These are phyloP conservation scores for Cinchona pubescens DNA, from an alignment of 257 asterid species.

Conservation along the genomic window DNA sequence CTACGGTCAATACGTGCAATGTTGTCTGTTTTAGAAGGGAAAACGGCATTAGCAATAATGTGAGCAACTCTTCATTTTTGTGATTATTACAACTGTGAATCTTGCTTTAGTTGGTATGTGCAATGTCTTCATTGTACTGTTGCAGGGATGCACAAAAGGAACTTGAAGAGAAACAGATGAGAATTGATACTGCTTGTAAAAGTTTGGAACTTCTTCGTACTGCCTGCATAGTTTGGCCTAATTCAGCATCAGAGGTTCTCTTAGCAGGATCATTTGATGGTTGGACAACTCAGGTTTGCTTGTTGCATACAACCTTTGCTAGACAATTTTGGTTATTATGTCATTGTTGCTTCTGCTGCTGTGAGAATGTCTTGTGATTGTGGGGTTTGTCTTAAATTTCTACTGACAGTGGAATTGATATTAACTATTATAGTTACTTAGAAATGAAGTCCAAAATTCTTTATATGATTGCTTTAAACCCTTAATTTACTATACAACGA, in stretches of 20 bases:
- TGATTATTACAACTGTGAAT: conserved; percentile 8
- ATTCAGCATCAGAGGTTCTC: conserved; percentile 75
- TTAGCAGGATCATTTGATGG: conserved; percentile 89
- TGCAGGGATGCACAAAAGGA: conserved; percentile 62
- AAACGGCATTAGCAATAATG: conserved; percentile 61
- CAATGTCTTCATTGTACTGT: conserved; percentile 14
- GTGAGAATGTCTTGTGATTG: neutral
- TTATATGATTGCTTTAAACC: neutral
- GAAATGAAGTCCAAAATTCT: neutral
- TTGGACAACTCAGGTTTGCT: conserved; percentile 86
- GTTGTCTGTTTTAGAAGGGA: conserved; percentile 78
- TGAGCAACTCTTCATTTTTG: conserved; percentile 29
- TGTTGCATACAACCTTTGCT: conserved; percentile 8
- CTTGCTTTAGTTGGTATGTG: neutral
- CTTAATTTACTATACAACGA: too few species aligned
- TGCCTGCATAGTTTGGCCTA: conserved; percentile 61
- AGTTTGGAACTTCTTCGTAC: conserved; percentile 66
- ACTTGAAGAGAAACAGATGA: conserved; percentile 54
- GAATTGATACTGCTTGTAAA: conserved; percentile 49
- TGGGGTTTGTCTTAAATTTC: neutral
- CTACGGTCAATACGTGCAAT: conserved; percentile 70
- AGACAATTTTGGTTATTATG: neutral
- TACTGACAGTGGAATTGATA: neutral
- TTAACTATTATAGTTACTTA: neutral
- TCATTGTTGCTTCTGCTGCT: neutral